Percentiles rank a stretch among this genome's conserved stretches.
Conservation (phyloP, 208 protist species). For the Trichomonas tenax region DNA sequence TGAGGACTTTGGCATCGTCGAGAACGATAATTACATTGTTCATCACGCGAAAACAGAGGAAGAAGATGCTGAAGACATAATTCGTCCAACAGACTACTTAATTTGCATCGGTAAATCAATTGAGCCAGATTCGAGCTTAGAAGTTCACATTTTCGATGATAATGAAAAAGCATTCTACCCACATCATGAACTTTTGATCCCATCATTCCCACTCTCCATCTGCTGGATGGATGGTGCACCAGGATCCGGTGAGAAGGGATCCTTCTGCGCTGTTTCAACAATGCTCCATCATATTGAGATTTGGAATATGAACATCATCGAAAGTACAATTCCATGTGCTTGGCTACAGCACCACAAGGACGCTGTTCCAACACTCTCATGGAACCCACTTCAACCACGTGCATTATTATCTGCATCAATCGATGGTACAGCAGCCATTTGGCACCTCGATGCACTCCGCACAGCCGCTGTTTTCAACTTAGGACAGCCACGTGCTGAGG, state of each 20-base stretch:
- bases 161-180: neutral
- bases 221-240: neutral
- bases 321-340: neutral
- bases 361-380: neutral
- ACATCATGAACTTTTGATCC: neutral
- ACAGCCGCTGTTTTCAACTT: neutral
- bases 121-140: neutral
- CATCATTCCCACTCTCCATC: neutral
- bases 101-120: neutral
- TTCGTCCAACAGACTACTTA: neutral
- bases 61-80: neutral
- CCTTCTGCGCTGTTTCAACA: neutral
- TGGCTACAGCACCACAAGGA: neutral
- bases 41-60: neutral
- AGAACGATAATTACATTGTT: neutral
- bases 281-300: neutral
- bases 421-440: neutral
- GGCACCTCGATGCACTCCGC: neutral
- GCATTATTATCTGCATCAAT: neutral
- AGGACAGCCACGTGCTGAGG: neutral
- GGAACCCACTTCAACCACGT: neutral
- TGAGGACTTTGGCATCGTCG: neutral
- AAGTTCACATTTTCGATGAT: conserved; percentile 9
- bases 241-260: neutral
- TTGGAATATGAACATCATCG: neutral